Percentiles rank a stretch among this genome's conserved stretches.
These are phyloP conservation scores for Aaosphaeria arxii DNA, from an alignment of 2,329 filamentous ascomycete species.

Conservation along the genomic window DNA sequence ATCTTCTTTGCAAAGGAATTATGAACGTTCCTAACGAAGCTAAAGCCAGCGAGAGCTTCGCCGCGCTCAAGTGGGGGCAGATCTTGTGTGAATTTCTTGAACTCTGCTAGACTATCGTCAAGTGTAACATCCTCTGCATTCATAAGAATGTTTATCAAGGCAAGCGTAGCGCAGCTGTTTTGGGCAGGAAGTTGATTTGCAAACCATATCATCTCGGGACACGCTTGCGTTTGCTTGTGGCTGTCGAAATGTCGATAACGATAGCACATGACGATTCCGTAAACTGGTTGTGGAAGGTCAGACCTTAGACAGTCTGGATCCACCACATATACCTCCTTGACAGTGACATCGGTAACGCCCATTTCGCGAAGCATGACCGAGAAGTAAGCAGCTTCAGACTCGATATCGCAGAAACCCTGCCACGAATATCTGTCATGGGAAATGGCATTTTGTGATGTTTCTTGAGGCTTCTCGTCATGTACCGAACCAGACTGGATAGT, in stretches of 20 bases:
- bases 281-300: slow-evolving; percentile 46
- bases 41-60: slow-evolving; percentile 68
- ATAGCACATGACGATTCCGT: slow-evolving; percentile 88
- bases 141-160: slow-evolving; percentile 90
- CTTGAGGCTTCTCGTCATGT: no score
- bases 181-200: slow-evolving; percentile 71
- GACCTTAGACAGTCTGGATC: slow-evolving; percentile 46
- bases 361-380: slow-evolving; percentile 78
- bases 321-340: slow-evolving; percentile 73
- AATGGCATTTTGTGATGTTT: slow-evolving; percentile 2
- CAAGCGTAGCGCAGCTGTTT: slow-evolving; percentile 90
- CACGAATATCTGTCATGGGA: slow-evolving; percentile 47
- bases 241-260: slow-evolving; percentile 58
- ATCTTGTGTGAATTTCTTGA: slow-evolving; percentile 68
- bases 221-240: slow-evolving; percentile 53
- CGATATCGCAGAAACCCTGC: slow-evolving; percentile 78
- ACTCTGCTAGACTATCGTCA: slow-evolving; percentile 66
- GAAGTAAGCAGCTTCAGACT: slow-evolving; percentile 86
- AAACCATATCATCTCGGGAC: slow-evolving; percentile 77
- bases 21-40: slow-evolving; percentile 76
- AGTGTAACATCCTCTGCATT: slow-evolving; percentile 68
- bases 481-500: no score
- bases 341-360: slow-evolving; percentile 69
- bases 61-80: slow-evolving; percentile 74
- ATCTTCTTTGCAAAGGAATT: slow-evolving; percentile 77